These are phyloP conservation scores for Antrodiella citrinella DNA, from an alignment of 768 basidiomycete genomes.

Conservation along the genomic window DNA sequence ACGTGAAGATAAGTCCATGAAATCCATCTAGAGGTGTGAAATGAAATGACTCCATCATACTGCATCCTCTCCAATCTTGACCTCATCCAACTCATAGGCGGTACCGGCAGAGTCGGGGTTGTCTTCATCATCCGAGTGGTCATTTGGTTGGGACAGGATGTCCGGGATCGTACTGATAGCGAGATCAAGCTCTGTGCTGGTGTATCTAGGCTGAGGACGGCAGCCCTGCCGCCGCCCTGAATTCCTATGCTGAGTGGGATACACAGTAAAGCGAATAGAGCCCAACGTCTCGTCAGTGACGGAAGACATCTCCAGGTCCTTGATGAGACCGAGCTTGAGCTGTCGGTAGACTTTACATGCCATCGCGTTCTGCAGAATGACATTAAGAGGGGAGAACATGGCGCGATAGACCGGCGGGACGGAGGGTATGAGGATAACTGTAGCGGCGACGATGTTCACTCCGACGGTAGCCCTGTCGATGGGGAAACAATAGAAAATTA, in stretches of 20 bases:
- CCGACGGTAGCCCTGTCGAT: background rate
- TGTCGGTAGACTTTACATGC: constrained; percentile 4
- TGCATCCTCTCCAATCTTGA: no score
- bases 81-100: no score
- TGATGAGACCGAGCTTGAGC: constrained; percentile 6
- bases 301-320: background rate
- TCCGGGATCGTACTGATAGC: background rate
- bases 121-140: background rate
- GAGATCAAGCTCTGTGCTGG: background rate
- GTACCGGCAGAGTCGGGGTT: no score
- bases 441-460: background rate
- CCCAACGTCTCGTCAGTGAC: background rate
- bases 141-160: background rate
- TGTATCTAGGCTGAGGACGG: background rate
- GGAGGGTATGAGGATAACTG: background rate
- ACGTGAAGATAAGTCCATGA: no score
- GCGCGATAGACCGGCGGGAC: constrained; percentile 2
- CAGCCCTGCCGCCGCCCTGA: background rate
- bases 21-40: no score
- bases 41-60: no score
- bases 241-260: background rate
- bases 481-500: background rate
- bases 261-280: background rate
- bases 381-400: background rate
- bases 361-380: constrained; percentile 4